phyloP scores from a whole-genome alignment of 2,329 filamentous ascomycete species.

The Parastagonospora nodorum region DNA sequence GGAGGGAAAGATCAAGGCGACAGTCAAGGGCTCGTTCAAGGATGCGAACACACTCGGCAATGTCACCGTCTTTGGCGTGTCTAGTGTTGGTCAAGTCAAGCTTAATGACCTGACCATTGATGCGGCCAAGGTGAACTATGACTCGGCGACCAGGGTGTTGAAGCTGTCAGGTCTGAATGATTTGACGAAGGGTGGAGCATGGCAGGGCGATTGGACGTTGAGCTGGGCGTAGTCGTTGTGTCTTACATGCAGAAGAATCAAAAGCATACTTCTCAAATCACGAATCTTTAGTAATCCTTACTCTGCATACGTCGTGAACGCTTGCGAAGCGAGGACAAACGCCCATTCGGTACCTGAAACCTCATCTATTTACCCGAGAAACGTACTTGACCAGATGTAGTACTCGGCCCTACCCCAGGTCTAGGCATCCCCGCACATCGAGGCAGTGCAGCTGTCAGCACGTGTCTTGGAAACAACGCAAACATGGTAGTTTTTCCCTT shows the following conservation, averaged over 20 bases:
- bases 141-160: slow-evolving; percentile 55
- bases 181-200: slow-evolving; percentile 61
- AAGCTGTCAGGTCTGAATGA: slow-evolving; percentile 57
- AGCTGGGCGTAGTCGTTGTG: slow-evolving; percentile 50
- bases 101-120: slow-evolving; percentile 58
- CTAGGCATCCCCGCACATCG: too few species aligned
- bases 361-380: too few species aligned
- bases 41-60: slow-evolving; percentile 65
- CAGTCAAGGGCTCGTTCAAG: slow-evolving; percentile 57
- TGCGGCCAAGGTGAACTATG: slow-evolving; percentile 54
- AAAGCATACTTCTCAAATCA: neutral
- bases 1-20: slow-evolving; percentile 54
- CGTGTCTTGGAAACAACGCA: too few species aligned
- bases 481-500: too few species aligned
- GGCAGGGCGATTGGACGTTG: slow-evolving; percentile 62
- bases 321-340: too few species aligned
- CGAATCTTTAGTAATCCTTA: neutral
- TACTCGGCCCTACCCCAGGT: too few species aligned
- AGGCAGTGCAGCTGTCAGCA: too few species aligned
- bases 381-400: too few species aligned
- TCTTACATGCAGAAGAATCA: neutral
- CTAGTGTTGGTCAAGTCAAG: slow-evolving; percentile 42
- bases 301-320: too few species aligned
- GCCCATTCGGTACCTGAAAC: too few species aligned
- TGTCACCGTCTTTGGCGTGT: slow-evolving; percentile 66